Conservation (phyloP, 257 asterid species). For the Petrea volubilis region DNA sequence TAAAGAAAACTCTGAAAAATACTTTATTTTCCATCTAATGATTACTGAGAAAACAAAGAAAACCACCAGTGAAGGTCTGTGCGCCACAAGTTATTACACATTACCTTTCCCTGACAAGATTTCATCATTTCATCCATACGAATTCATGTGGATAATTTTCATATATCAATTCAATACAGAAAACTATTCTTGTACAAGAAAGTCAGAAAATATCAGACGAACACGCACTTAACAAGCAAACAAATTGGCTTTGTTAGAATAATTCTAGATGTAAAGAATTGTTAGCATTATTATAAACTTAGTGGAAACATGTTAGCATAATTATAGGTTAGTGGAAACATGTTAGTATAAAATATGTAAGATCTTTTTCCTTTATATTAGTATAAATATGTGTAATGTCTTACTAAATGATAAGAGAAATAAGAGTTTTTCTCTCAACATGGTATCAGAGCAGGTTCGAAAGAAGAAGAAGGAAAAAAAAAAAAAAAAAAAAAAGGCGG, state of each 20-base stretch:
- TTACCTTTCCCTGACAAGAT: not conserved
- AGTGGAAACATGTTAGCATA: no score
- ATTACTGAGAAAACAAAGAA: not conserved
- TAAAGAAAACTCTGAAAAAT: not conserved
- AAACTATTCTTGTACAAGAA: constrained; percentile 5
- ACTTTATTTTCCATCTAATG: not conserved
- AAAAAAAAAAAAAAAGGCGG: no score
- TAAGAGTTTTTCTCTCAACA: no score
- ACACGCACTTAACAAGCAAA: constrained; percentile 7
- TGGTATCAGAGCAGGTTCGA: no score
- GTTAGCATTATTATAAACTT: no score
- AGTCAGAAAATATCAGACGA: not conserved
- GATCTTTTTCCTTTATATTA: no score
- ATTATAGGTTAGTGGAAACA: no score
- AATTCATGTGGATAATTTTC: not conserved
- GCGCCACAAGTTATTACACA: not conserved
- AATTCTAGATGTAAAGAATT: no score
- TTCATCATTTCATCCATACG: not conserved
- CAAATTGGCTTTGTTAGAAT: not conserved
- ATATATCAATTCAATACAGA: not conserved
- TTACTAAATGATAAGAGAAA: no score
- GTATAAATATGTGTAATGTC: no score
- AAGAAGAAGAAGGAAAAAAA: no score
- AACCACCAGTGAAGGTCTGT: not conserved
- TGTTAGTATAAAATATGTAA: no score